These are phyloP conservation scores for Kregervanrija pseudodelftensis DNA, from an alignment of 805 yeast genomes.

Conservation along the genomic window DNA sequence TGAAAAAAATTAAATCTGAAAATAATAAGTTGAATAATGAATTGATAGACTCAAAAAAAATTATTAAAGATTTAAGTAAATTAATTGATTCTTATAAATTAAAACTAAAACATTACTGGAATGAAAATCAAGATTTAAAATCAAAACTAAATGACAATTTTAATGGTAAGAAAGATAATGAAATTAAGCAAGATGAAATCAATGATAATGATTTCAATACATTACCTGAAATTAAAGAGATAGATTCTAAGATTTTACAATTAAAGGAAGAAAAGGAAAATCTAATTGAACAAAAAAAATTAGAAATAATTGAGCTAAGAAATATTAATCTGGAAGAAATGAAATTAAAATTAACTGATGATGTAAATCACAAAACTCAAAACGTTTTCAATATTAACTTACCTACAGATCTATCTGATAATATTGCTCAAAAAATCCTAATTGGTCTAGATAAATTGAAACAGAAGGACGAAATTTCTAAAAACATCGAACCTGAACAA, in stretches of 20 bases:
- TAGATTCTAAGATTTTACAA: constrained; percentile 6
- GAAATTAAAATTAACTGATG: neutral
- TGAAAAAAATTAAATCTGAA: constrained; percentile 4
- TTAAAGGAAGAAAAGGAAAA: constrained; percentile 5
- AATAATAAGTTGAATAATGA: constrained; percentile 1
- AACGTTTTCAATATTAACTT: constrained; percentile 4
- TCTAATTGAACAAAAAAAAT: constrained; percentile 1
- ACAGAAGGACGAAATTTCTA: no score
- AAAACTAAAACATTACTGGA: constrained; percentile 10
- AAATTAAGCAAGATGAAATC: neutral
- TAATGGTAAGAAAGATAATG: neutral
- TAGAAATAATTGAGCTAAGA: neutral
- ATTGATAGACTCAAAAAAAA: constrained; percentile 19
- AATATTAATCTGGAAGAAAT: neutral
- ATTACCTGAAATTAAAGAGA: constrained; percentile 3
- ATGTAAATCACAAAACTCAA: neutral
- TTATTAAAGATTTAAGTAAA: constrained; percentile 15
- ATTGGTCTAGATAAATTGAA: no score
- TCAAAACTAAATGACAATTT: neutral
- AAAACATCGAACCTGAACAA: neutral
- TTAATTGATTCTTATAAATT: constrained; percentile 9
- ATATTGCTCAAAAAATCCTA: constrained; percentile 3
- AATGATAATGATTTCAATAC: neutral
- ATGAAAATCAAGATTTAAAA: constrained; percentile 7
- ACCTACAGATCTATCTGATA: constrained; percentile 2